These are phyloP conservation scores for Leccinum sublutescens DNA, from an alignment of 768 basidiomycete species.

Conservation along the genomic window DNA sequence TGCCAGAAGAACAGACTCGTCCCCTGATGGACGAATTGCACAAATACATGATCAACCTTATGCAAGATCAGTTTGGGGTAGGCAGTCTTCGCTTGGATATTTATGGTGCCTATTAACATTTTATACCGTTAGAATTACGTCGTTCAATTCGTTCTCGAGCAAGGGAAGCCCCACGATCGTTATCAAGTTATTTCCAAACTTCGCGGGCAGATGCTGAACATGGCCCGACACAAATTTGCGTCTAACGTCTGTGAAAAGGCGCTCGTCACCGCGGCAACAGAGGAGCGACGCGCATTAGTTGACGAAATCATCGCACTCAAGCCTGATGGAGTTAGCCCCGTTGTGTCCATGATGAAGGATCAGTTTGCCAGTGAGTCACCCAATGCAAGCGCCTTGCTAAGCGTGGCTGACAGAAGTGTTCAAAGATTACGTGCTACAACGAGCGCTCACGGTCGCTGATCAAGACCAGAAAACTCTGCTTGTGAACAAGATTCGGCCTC, in stretches of 20 bases:
- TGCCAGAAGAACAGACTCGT: slow-evolving; percentile 65
- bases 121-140: slow-evolving; percentile 77
- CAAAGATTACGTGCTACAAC: slow-evolving; percentile 83
- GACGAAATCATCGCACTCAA: slow-evolving; percentile 75
- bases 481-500: slow-evolving; percentile 59
- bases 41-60: slow-evolving; percentile 63
- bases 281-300: slow-evolving; percentile 67
- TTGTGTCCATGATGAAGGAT: slow-evolving; percentile 81
- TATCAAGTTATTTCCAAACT: slow-evolving; percentile 64
- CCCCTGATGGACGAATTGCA: slow-evolving; percentile 83
- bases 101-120: slow-evolving; percentile 5
- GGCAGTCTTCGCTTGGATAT: slow-evolving; percentile 24
- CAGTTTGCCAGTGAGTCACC: slow-evolving; percentile 78
- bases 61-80: slow-evolving; percentile 92
- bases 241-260: slow-evolving; percentile 97
- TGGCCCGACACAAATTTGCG: slow-evolving; percentile 89
- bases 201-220: slow-evolving; percentile 71
- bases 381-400: background rate
- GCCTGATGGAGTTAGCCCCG: slow-evolving; percentile 61
- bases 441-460: slow-evolving; percentile 66
- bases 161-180: slow-evolving; percentile 70
- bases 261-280: slow-evolving; percentile 59
- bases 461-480: slow-evolving; percentile 70
- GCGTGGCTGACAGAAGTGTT: slow-evolving; percentile 2
- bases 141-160: slow-evolving; percentile 87